phyloP scores from a whole-genome alignment of 805 yeast genomes.

The Naumovozyma baii region DNA sequence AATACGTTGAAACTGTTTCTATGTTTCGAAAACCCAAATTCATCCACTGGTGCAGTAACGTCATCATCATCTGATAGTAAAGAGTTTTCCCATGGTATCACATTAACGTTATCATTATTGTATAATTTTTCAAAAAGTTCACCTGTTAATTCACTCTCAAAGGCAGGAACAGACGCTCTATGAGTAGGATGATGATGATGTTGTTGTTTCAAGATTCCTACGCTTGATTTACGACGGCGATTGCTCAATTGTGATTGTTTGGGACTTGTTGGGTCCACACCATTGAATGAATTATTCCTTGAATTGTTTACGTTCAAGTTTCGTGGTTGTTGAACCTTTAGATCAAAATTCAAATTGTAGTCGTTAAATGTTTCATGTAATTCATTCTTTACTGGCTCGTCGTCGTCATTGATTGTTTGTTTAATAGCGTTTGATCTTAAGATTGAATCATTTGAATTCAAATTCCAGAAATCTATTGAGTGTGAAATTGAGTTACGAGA shows the following conservation, averaged over 20 bases:
- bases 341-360: conserved; percentile 22
- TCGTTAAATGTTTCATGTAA: conserved; percentile 20
- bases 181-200: neutral
- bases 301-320: too few species aligned
- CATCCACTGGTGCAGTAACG: neutral
- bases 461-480: conserved; percentile 23
- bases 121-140: conserved; percentile 17
- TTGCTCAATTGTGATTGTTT: neutral
- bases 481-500: conserved; percentile 25
- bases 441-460: conserved; percentile 7
- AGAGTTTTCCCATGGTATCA: conserved; percentile 9
- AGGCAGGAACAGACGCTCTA: neutral
- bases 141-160: neutral
- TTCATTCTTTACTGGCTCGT: conserved; percentile 11
- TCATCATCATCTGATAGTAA: conserved; percentile 1
- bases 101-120: conserved; percentile 3
- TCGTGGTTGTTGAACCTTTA: conserved; percentile 1
- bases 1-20: neutral
- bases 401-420: too few species aligned
- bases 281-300: neutral
- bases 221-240: neutral
- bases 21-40: neutral
- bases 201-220: neutral
- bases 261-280: too few species aligned
- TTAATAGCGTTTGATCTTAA: too few species aligned